Evolutionary conservation across 1,284 basidiomycete genomes (phyloP).

Genomic region (Coriolopsis trogii): DNA sequence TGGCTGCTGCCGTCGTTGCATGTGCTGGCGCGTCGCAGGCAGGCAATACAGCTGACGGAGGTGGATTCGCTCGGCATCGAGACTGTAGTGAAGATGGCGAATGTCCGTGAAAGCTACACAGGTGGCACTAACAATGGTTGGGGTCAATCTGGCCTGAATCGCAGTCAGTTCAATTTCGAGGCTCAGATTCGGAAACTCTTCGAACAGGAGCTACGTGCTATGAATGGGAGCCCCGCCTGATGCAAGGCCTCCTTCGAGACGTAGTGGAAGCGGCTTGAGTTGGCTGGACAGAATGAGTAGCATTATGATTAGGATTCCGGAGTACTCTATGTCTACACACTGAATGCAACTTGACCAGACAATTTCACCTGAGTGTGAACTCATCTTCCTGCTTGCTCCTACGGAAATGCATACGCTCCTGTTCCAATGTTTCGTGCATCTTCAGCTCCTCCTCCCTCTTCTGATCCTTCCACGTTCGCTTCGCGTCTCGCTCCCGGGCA

Average conservation of each 20-base stretch:
- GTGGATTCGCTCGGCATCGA: constrained; percentile 9
- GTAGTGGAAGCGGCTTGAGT: no score
- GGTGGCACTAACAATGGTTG: not conserved
- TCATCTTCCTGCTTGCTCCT: constrained; percentile 6
- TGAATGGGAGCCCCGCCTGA: no score
- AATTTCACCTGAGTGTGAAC: constrained; percentile 25
- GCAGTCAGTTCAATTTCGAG: not conserved
- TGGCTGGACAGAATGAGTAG: no score
- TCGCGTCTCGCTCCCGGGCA: constrained; percentile 58
- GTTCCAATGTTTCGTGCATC: constrained; percentile 27
- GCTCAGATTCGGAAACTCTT: not conserved
- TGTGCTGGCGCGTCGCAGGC: constrained; percentile 4
- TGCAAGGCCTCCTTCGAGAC: no score
- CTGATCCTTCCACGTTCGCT: constrained; percentile 45
- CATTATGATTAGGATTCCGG: no score
- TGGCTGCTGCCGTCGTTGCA: constrained; percentile 11
- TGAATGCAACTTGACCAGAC: no score
- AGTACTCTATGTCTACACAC: no score
- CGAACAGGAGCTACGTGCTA: not conserved
- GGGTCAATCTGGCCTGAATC: not conserved
- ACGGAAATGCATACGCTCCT: constrained; percentile 6
- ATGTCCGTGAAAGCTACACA: constrained; percentile 11
- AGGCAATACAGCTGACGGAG: constrained; percentile 9
- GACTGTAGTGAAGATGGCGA: constrained; percentile 16
- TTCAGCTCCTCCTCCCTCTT: constrained; percentile 43